A percentile compares a stretch with the other conserved stretches of the same genome.
Evolutionary conservation across 2,329 filamentous ascomycete species (phyloP).

Genomic region (Diaporthe aspalathi): DNA sequence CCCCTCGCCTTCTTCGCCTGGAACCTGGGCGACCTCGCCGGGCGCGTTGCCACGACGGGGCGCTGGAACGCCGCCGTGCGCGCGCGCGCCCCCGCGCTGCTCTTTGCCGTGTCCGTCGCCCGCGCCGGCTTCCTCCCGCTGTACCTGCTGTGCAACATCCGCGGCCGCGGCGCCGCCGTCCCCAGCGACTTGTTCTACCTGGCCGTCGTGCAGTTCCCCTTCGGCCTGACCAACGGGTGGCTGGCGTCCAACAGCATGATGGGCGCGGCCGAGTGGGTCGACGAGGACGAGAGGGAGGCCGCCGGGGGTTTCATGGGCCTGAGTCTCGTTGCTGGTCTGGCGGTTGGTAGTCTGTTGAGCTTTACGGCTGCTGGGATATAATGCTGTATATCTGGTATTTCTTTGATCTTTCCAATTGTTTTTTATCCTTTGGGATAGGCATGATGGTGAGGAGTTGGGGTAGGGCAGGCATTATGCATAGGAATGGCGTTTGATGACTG

Average conservation of each 20-base stretch:
- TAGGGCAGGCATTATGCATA: slow-evolving; percentile 26
- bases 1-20: slow-evolving; percentile 91
- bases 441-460: background rate
- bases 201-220: slow-evolving; percentile 82
- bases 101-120: slow-evolving; percentile 75
- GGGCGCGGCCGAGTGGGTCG: slow-evolving; percentile 84
- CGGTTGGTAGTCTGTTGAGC: slow-evolving; percentile 88
- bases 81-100: slow-evolving; percentile 68
- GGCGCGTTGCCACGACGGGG: slow-evolving; percentile 75
- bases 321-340: slow-evolving; percentile 85
- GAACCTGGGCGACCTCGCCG: slow-evolving; percentile 88
- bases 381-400: background rate
- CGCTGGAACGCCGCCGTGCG: slow-evolving; percentile 64
- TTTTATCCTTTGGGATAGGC: background rate
- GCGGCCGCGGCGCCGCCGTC: slow-evolving; percentile 78
- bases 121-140: slow-evolving; percentile 82
- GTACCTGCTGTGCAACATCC: slow-evolving; percentile 90
- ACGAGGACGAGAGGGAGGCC: slow-evolving; percentile 84
- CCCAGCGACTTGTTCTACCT: slow-evolving; percentile 90
- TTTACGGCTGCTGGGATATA: slow-evolving; percentile 73
- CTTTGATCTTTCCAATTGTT: background rate
- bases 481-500: slow-evolving; percentile 12
- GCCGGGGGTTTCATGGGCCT: slow-evolving; percentile 95
- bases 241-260: slow-evolving; percentile 92
- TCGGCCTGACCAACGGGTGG: slow-evolving; percentile 89